A percentile compares a stretch with the other conserved stretches of the same genome.
Evolutionary conservation across 1,139 yeast species (phyloP).

Genomic region (Scheffersomyces segobiensis): DNA sequence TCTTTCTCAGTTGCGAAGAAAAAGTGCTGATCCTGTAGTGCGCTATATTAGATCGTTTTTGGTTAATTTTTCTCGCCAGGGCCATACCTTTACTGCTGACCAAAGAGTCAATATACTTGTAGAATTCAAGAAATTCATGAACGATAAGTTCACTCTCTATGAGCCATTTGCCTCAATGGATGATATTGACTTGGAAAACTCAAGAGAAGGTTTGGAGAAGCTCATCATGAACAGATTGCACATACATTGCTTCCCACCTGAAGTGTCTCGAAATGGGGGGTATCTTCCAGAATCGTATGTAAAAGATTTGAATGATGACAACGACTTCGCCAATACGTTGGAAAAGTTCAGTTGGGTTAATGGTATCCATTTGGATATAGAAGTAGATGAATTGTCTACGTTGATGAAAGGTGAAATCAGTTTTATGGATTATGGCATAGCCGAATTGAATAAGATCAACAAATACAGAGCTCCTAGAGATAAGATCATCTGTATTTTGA

Average conservation of each 20-base stretch:
- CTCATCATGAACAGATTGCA: constrained; percentile 86
- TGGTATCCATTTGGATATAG: constrained; percentile 79
- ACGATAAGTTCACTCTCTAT: constrained; percentile 59
- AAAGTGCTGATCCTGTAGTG: constrained; percentile 85
- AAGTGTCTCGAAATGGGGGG: constrained; percentile 41
- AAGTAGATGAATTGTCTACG: constrained; percentile 33
- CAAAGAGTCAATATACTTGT: constrained; percentile 77
- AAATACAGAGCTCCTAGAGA: constrained; percentile 91
- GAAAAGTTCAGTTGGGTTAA: constrained; percentile 73
- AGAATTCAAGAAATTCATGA: constrained; percentile 74
- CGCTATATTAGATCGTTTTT: constrained; percentile 81
- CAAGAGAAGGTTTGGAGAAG: constrained; percentile 91
- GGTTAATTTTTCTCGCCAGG: constrained; percentile 68
- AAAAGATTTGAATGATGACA: constrained; percentile 66
- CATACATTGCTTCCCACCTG: constrained; percentile 79
- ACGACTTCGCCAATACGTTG: constrained; percentile 54
- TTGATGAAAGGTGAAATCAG: constrained; percentile 33
- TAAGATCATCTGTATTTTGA: constrained; percentile 85
- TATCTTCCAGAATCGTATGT: constrained; percentile 39
- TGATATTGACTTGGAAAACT: constrained; percentile 61
- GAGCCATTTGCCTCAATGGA: constrained; percentile 77
- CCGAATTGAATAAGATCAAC: constrained; percentile 74
- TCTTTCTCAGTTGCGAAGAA: constrained; percentile 66
- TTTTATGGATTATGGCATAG: constrained; percentile 70
- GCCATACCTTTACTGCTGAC: constrained; percentile 59